These are phyloP conservation scores for Entomortierella lignicola DNA, from an alignment of 192 early-diverging fungal species.

Conservation along the genomic window DNA sequence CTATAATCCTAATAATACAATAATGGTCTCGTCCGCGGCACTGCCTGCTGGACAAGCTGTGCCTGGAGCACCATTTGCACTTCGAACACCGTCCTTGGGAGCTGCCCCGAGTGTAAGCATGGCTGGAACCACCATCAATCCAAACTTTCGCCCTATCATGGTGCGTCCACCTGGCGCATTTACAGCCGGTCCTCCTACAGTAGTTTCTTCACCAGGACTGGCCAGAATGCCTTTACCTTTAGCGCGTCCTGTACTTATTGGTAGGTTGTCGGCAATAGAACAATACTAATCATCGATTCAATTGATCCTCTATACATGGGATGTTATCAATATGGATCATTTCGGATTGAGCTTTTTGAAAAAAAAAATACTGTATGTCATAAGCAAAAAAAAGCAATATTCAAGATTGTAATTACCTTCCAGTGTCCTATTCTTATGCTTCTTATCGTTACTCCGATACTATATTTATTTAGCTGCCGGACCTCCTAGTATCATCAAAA, in stretches of 20 bases:
- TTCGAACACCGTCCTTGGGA: conserved; percentile 37
- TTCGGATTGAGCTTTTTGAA: too few relatives aligned
- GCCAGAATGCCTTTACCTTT: conserved; percentile 29
- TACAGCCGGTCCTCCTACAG: conserved; percentile 31
- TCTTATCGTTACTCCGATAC: not conserved
- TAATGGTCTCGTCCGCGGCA: not conserved
- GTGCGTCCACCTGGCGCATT: conserved; percentile 26
- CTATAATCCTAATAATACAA: conserved; percentile 32
- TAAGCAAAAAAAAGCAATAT: not conserved
- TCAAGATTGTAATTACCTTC: too few relatives aligned
- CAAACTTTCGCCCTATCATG: conserved; percentile 24
- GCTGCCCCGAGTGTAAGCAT: conserved; percentile 32
- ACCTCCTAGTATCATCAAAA: conserved; percentile 43
- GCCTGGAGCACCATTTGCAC: conserved; percentile 8
- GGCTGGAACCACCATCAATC: not conserved
- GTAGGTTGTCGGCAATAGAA: conserved; percentile 13
- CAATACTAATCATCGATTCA: too few relatives aligned
- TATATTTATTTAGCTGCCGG: conserved; percentile 28
- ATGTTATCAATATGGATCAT: too few relatives aligned
- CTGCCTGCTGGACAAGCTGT: not conserved
- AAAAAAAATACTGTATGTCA: not conserved
- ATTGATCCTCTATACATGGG: too few relatives aligned
- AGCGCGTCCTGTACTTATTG: conserved; percentile 39
- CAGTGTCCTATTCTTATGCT: not conserved
- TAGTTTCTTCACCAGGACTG: conserved; percentile 35